These are phyloP conservation scores for Didymella glomerata DNA, from an alignment of 2,329 filamentous ascomycete genomes.

Conservation along the genomic window DNA sequence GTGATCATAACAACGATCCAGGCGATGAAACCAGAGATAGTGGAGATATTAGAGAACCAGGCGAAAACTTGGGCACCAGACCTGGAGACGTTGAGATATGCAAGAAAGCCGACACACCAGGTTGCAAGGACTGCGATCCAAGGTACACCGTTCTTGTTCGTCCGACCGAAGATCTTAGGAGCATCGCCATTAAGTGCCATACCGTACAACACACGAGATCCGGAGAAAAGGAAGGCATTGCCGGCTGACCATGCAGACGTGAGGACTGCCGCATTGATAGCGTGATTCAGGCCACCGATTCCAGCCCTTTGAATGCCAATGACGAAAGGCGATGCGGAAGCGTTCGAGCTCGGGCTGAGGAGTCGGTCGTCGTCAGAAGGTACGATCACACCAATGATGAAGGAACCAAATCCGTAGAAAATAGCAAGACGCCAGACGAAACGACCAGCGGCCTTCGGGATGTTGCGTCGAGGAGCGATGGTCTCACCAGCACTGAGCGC, in stretches of 20 bases:
- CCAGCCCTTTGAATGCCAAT: slow-evolving; percentile 75
- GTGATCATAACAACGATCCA: slow-evolving; percentile 66
- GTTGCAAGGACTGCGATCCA: slow-evolving; percentile 51
- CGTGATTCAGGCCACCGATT: slow-evolving; percentile 71
- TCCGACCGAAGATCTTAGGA: slow-evolving; percentile 60
- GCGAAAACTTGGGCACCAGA: slow-evolving; percentile 63
- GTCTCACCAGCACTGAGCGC: slow-evolving; percentile 48
- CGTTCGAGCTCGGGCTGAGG: slow-evolving; percentile 42
- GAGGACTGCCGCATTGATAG: slow-evolving; percentile 79
- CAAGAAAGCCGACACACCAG: slow-evolving; percentile 55
- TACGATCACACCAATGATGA: slow-evolving; percentile 69
- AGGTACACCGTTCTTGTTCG: slow-evolving; percentile 55
- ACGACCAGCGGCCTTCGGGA: slow-evolving; percentile 62
- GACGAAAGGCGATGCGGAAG: slow-evolving; percentile 58
- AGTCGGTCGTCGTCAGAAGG: slow-evolving; percentile 62
- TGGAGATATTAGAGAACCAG: slow-evolving; percentile 77
- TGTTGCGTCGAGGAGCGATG: slow-evolving; percentile 50
- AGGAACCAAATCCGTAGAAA: slow-evolving; percentile 63
- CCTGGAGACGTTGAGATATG: slow-evolving; percentile 60
- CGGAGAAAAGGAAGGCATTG: slow-evolving; percentile 70
- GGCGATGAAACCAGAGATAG: slow-evolving; percentile 62
- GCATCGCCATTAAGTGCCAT: slow-evolving; percentile 61
- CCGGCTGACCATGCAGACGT: slow-evolving; percentile 76
- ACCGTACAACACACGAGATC: slow-evolving; percentile 61
- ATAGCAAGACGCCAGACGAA: slow-evolving; percentile 64